phyloP scores from a whole-genome alignment of 805 yeast genomes.

The Metschnikowia baotianmanensis region DNA sequence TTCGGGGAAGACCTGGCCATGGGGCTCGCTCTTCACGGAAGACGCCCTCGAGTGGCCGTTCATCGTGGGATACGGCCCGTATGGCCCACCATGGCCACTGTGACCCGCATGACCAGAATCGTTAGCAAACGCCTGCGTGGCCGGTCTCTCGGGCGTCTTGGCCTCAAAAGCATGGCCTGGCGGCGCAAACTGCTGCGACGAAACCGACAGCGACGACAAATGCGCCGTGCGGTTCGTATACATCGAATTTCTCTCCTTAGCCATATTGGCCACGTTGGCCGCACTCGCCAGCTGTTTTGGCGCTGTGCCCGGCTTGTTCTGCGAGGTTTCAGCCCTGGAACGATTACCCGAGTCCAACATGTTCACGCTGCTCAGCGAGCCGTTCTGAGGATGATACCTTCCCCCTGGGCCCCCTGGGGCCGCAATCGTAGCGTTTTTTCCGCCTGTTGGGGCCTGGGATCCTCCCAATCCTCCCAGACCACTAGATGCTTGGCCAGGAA shows the following conservation, averaged over 20 bases:
- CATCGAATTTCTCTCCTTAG: conserved; percentile 4
- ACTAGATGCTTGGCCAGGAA: no score
- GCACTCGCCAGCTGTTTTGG: not conserved
- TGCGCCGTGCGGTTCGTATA: conserved; percentile 16
- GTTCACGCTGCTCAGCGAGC: conserved; percentile 12
- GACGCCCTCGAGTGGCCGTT: conserved; percentile 14
- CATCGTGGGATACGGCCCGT: not conserved
- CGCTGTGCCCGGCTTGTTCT: not conserved
- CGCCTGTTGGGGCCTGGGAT: no score
- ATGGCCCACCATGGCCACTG: not conserved
- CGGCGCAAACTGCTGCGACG: conserved; percentile 12
- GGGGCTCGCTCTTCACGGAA: conserved; percentile 10
- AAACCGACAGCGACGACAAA: conserved; percentile 21
- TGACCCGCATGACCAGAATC: no score
- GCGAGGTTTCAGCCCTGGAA: conserved; percentile 1
- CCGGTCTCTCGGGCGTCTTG: not conserved
- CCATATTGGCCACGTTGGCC: not conserved
- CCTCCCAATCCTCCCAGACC: no score
- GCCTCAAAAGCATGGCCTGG: not conserved
- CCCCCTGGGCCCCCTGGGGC: no score
- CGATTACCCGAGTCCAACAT: conserved; percentile 4
- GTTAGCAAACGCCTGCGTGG: no score
- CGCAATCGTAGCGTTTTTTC: no score
- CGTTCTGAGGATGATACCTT: conserved; percentile 9
- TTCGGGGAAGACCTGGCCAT: no score